Percentiles rank a stretch among this genome's conserved stretches.
Evolutionary conservation across 2,329 filamentous ascomycete species (phyloP).

Genomic region (Sporothrix sp.): DNA sequence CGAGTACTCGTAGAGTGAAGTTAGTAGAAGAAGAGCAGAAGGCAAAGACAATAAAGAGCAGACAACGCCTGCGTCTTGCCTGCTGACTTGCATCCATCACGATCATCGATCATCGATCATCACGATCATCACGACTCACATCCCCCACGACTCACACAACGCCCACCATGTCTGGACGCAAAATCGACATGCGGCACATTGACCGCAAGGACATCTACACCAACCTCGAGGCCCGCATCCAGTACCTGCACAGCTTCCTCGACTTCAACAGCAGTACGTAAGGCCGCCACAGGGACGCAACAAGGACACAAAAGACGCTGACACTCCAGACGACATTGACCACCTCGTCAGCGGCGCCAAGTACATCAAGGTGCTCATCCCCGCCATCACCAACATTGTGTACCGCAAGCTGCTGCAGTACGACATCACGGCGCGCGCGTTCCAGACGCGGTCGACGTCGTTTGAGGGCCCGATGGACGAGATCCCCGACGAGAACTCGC

Average conservation of each 20-base stretch:
- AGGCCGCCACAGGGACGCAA: too few species aligned
- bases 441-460: slow-evolving; percentile 52
- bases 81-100: too few species aligned
- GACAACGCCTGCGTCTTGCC: too few species aligned
- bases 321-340: slow-evolving; percentile 54
- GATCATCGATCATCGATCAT: background rate
- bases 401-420: slow-evolving; percentile 73
- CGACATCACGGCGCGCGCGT: slow-evolving; percentile 72
- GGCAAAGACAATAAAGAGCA: too few species aligned
- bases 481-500: slow-evolving; percentile 55
- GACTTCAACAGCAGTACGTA: slow-evolving; percentile 61
- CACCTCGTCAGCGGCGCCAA: slow-evolving; percentile 59
- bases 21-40: background rate
- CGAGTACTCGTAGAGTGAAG: too few species aligned
- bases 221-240: slow-evolving; percentile 56
- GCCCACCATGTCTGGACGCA: slow-evolving; percentile 12
- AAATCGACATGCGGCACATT: slow-evolving; percentile 42
- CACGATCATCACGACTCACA: background rate
- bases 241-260: slow-evolving; percentile 65
- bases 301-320: background rate
- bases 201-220: slow-evolving; percentile 64
- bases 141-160: background rate
- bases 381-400: slow-evolving; percentile 73
- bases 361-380: slow-evolving; percentile 74
- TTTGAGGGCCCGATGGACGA: slow-evolving; percentile 59